Percentiles rank a stretch among this genome's conserved stretches.
Conservation (phyloP, 1,284 basidiomycete genomes). For the Cutaneotrichosporon cutaneum region DNA sequence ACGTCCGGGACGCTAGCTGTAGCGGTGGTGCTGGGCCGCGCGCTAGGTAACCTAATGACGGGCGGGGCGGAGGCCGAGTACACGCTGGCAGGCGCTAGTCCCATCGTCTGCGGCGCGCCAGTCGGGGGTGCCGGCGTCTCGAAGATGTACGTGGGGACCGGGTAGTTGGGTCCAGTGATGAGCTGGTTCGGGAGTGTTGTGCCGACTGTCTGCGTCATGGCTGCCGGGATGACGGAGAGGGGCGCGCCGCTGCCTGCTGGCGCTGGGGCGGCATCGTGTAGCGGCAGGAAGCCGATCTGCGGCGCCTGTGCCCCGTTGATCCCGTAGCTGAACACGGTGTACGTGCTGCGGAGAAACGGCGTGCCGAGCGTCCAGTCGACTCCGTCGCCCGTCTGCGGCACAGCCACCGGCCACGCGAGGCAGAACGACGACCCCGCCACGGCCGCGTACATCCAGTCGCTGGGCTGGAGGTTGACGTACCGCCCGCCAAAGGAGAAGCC, state of each 20-base stretch:
- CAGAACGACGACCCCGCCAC: slow-evolving; percentile 67
- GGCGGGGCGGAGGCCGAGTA: slow-evolving; percentile 30
- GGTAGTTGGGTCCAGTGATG: slow-evolving; percentile 65
- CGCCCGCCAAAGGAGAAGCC: slow-evolving; percentile 67
- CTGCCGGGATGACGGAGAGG: slow-evolving; percentile 15
- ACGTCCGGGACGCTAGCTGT: background rate
- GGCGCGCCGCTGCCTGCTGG: slow-evolving; percentile 3
- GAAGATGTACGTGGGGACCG: slow-evolving; percentile 68
- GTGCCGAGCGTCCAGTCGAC: slow-evolving; percentile 87
- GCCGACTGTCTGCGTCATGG: slow-evolving; percentile 55
- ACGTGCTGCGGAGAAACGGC: slow-evolving; percentile 75
- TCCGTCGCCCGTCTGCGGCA: slow-evolving; percentile 66
- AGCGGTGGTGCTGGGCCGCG: background rate
- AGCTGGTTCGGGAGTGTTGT: slow-evolving; percentile 75
- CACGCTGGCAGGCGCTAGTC: slow-evolving; percentile 34
- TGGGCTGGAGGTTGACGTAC: slow-evolving; percentile 69
- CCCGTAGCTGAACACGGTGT: slow-evolving; percentile 64
- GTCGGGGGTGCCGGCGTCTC: slow-evolving; percentile 48
- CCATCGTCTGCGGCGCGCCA: slow-evolving; percentile 50
- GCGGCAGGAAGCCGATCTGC: slow-evolving; percentile 45
- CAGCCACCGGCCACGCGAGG: slow-evolving; percentile 75
- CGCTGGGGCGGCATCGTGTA: slow-evolving; percentile 20
- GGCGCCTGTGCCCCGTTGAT: slow-evolving; percentile 45
- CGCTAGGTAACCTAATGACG: slow-evolving; percentile 20
- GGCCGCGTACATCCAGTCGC: slow-evolving; percentile 78